These are phyloP conservation scores for Fusarium continuum DNA, from an alignment of 2,329 filamentous ascomycete genomes.

Conservation along the genomic window DNA sequence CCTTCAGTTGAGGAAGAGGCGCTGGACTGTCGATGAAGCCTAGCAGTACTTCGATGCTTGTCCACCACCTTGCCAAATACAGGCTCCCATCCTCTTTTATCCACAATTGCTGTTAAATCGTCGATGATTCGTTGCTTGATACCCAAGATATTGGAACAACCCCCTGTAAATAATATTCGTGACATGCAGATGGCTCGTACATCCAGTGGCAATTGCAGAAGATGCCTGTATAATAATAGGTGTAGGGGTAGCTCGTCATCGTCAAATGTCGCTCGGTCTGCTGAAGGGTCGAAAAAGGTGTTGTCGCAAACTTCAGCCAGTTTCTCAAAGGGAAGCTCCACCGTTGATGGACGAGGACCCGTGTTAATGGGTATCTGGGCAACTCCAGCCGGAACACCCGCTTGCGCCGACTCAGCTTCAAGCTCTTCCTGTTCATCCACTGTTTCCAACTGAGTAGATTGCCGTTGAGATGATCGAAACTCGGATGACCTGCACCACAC, in stretches of 20 bases:
- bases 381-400: constrained; percentile 39
- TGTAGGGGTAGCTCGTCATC: constrained; percentile 87
- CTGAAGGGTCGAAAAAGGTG: constrained; percentile 72
- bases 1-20: constrained; percentile 29
- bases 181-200: constrained; percentile 87
- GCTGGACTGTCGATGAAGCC: constrained; percentile 49
- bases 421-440: constrained; percentile 68
- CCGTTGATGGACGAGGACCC: constrained; percentile 59
- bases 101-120: constrained; percentile 75
- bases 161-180: constrained; percentile 86
- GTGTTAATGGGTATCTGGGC: constrained; percentile 59
- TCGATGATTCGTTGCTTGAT: constrained; percentile 79
- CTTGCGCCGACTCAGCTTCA: constrained; percentile 46
- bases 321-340: constrained; percentile 73
- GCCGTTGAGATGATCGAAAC: constrained; percentile 46
- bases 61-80: constrained; percentile 76
- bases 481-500: constrained; percentile 72
- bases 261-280: constrained; percentile 70
- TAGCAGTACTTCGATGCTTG: constrained; percentile 58
- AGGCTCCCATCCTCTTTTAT: constrained; percentile 77
- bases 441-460: constrained; percentile 55
- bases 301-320: constrained; percentile 80
- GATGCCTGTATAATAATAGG: constrained; percentile 76
- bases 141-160: constrained; percentile 80
- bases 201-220: constrained; percentile 82